Percentiles rank a stretch among this genome's conserved stretches.
phyloP scores from a whole-genome alignment of 768 basidiomycete genomes.

The Hygrocybe coccinea region DNA sequence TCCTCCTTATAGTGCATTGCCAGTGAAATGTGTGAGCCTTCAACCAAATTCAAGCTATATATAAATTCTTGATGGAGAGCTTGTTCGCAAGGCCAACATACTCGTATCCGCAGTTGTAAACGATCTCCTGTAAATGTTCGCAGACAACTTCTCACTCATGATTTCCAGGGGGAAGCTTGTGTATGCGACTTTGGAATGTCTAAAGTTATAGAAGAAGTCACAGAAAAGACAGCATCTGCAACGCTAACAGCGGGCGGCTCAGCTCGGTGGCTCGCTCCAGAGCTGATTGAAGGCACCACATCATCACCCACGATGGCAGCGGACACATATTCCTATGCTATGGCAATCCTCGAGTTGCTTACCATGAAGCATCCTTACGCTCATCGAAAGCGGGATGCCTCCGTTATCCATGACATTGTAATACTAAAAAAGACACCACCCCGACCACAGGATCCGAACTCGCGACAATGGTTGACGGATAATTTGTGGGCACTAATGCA shows the following conservation, averaged over 20 bases:
- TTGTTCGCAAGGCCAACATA: conserved; percentile 47
- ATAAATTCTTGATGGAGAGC: background rate
- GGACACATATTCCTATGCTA: conserved; percentile 56
- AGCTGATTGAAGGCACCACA: conserved; percentile 45
- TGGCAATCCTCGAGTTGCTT: conserved; percentile 56
- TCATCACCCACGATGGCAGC: conserved; percentile 41
- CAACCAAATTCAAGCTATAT: background rate
- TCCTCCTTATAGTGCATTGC: background rate
- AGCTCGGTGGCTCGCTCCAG: conserved; percentile 60
- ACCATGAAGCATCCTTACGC: conserved; percentile 51
- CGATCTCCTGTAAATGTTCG: background rate
- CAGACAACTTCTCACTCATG: background rate
- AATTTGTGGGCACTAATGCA: conserved; percentile 44
- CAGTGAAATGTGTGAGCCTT: conserved; percentile 57
- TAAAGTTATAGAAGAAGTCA: conserved; percentile 54
- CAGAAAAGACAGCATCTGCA: conserved; percentile 43
- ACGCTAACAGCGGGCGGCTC: conserved; percentile 46
- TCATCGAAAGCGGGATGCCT: conserved; percentile 44
- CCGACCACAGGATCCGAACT: conserved; percentile 36
- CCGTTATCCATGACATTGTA: conserved; percentile 45
- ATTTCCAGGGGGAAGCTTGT: conserved; percentile 44
- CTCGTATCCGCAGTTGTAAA: conserved; percentile 48
- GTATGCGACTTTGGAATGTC: conserved; percentile 65
- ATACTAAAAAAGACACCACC: conserved; percentile 36
- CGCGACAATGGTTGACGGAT: conserved; percentile 40